phyloP scores from a whole-genome alignment of 169 alveolate species.

The Amoebophrya sp. region DNA sequence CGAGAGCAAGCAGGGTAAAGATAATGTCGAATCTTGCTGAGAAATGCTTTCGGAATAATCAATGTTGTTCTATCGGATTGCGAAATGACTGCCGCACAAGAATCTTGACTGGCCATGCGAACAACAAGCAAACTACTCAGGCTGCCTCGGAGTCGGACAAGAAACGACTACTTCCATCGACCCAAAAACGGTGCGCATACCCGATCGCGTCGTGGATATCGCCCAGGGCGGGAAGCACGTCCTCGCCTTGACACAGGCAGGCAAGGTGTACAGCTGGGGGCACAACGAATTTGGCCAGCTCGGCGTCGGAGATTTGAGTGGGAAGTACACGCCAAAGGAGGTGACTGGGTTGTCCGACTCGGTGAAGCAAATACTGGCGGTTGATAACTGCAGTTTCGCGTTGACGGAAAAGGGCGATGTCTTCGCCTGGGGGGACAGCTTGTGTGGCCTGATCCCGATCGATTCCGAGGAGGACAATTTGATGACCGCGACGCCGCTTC shows the following conservation, averaged over 20 bases:
- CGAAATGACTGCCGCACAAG: too few relatives aligned
- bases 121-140: not conserved
- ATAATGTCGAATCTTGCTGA: too few relatives aligned
- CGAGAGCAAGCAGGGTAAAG: not conserved
- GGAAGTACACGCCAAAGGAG: not conserved
- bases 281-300: not conserved
- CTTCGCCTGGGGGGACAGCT: not conserved
- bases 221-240: not conserved
- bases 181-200: not conserved
- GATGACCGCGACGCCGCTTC: not conserved
- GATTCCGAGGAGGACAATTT: not conserved
- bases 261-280: not conserved
- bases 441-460: not conserved
- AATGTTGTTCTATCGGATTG: too few relatives aligned
- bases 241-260: not conserved
- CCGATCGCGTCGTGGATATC: not conserved
- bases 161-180: not conserved
- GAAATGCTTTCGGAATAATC: too few relatives aligned
- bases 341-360: not conserved
- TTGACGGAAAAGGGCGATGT: not conserved
- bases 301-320: not conserved
- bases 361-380: not conserved
- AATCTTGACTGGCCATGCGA: too few relatives aligned
- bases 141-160: not conserved
- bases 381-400: not conserved